phyloP scores from a whole-genome alignment of 208 protist species.

The Wallacemonas sp. region DNA sequence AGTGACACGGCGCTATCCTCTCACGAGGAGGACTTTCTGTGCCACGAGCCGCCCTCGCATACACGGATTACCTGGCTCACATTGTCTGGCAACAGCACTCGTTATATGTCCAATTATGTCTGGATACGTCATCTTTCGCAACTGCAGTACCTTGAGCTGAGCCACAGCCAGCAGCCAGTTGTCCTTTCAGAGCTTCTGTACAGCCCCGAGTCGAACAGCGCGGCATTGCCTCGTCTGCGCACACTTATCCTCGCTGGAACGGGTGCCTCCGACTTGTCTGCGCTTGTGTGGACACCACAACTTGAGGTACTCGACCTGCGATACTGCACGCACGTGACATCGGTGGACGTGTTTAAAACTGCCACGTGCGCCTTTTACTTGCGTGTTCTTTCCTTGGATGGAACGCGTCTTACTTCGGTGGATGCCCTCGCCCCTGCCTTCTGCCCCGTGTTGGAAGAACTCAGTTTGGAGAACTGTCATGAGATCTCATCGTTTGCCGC shows the following conservation, averaged over 20 bases:
- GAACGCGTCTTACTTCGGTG: background rate
- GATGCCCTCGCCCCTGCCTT: background rate
- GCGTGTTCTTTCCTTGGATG: background rate
- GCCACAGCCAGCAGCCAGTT: background rate
- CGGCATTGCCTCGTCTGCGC: background rate
- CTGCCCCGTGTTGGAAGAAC: background rate
- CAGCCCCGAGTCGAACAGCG: too few species aligned
- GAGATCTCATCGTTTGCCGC: background rate
- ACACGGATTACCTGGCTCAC: too few species aligned
- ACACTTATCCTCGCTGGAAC: background rate
- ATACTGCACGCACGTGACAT: background rate
- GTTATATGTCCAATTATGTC: background rate
- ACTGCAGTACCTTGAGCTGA: conserved; percentile 3
- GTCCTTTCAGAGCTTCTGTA: too few species aligned
- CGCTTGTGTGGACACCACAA: background rate
- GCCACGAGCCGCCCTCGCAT: too few species aligned
- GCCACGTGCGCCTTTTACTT: background rate
- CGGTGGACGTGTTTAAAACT: background rate
- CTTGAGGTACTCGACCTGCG: background rate
- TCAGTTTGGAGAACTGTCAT: background rate
- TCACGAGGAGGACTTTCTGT: too few species aligned
- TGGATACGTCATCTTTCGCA: background rate
- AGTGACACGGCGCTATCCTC: too few species aligned
- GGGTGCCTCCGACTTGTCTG: background rate
- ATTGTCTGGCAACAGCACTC: too few species aligned